Conservation (phyloP, 208 protist genomes). For the Leishmania tarentolae region DNA sequence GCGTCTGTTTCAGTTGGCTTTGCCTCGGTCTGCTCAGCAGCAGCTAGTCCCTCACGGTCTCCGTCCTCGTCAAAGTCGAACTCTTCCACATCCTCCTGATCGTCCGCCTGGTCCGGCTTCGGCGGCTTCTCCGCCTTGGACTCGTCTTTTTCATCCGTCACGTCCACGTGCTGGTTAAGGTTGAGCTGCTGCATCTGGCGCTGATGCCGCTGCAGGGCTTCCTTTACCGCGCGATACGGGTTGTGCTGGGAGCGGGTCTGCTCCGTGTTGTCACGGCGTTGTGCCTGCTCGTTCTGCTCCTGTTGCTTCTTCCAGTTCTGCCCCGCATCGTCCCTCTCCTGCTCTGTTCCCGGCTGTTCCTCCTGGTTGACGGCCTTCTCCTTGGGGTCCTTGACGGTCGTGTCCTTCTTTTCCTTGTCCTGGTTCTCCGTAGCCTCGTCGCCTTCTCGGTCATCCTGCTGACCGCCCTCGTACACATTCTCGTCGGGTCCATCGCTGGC, state of each 20-base stretch:
- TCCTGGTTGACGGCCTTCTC: constrained; percentile 67
- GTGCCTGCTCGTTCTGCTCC: constrained; percentile 71
- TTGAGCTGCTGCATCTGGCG: constrained; percentile 82
- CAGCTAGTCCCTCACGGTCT: constrained; percentile 50
- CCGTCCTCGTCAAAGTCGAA: constrained; percentile 76
- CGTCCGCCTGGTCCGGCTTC: constrained; percentile 40
- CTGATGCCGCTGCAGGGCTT: constrained; percentile 84
- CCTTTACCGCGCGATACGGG: constrained; percentile 87
- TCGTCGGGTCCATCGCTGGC: constrained; percentile 64
- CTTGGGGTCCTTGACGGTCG: constrained; percentile 41
- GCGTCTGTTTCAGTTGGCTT: constrained; percentile 23
- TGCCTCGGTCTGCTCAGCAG: constrained; percentile 39
- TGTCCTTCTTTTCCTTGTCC: constrained; percentile 60
- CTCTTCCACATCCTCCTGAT: constrained; percentile 42
- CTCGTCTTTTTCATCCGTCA: constrained; percentile 61
- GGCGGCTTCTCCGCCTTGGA: constrained; percentile 47
- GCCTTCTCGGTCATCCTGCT: constrained; percentile 81
- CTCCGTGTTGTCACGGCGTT: constrained; percentile 79
- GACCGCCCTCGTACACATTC: constrained; percentile 82
- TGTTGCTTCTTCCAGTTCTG: constrained; percentile 83
- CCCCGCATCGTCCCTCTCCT: constrained; percentile 81
- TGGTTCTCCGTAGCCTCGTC: constrained; percentile 76
- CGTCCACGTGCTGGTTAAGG: constrained; percentile 74
- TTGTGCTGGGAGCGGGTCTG: constrained; percentile 76
- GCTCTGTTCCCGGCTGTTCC: constrained; percentile 75